Evolutionary conservation across 208 protist genomes (phyloP), one percentile per base, ranked within the genome.

Genomic region (Leishmania mexicana): DNA sequence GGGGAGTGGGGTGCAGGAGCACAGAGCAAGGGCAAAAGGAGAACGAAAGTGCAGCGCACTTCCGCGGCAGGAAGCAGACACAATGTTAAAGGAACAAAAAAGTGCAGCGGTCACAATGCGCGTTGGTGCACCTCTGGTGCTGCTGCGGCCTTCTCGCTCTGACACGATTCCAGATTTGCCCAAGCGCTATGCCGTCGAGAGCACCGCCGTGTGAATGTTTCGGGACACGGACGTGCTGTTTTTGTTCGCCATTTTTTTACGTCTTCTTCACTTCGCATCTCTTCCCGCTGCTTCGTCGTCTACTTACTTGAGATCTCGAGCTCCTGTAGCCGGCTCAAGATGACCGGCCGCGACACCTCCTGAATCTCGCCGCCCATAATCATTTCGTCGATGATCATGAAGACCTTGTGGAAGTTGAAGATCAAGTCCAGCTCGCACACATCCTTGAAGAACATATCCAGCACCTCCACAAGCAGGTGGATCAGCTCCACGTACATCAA

Each of bases 361-460:
- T 99, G 93, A 42, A 99, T 95, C 83, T 99, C 99, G 5, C 99
- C 99, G 28, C 96, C 98, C 13, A 99, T 88, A 83, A 99, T 93
- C 87, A 99, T 96, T 90, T 99, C 99, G 86, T 99, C 99, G 58
- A 99, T 93, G 65, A 99, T 99, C 85, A 99, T 96, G 86, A 99
- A 99, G 1, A 99, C 98, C 93, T 99, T 97, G 91, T 99, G 97
- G 86, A 99, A 99, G 82, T 99, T 99, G 91, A 99, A 99, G 38
- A 99, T 98, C 35, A 99, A 92, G 88, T 99, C 99, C 4, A 99
- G 92, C 87, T 99, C 99, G 83, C 99, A 99, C 31, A 99, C 99
- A 84, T 99, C 99, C 74, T 98, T 98, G 86, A 99, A 99, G 86
- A 99, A 99, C 85, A 99, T 97, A 86, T 99, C 99, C 24, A 99